Evolutionary conservation across 805 yeast species (phyloP).

Genomic region (Yamadazyma phyllophila): DNA sequence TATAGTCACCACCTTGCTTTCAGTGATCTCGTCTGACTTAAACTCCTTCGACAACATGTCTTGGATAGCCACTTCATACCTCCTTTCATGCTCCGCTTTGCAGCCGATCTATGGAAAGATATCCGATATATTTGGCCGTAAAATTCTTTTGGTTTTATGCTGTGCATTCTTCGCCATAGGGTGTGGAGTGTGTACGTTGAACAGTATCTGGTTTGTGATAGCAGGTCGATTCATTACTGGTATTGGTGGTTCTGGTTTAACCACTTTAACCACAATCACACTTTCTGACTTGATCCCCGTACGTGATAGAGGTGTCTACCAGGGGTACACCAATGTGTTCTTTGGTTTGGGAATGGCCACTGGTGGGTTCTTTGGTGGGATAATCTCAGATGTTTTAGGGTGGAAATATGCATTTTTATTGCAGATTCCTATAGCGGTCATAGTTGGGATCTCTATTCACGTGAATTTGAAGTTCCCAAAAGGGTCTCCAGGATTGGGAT

Average conservation of each 20-base stretch:
- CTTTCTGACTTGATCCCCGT: slow-evolving; percentile 75
- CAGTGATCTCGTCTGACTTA: slow-evolving; percentile 67
- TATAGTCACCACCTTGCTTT: slow-evolving; percentile 61
- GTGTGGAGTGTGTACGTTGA: slow-evolving; percentile 53
- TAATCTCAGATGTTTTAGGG: slow-evolving; percentile 53
- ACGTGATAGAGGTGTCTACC: slow-evolving; percentile 75
- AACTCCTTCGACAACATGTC: slow-evolving; percentile 60
- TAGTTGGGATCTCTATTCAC: slow-evolving; percentile 38
- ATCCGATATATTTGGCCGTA: slow-evolving; percentile 74
- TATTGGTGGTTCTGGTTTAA: slow-evolving; percentile 85
- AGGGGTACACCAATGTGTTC: slow-evolving; percentile 77
- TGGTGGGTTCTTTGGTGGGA: slow-evolving; percentile 50
- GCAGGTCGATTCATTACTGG: slow-evolving; percentile 74
- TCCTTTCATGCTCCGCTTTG: slow-evolving; percentile 66
- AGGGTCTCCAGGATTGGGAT: slow-evolving; percentile 57
- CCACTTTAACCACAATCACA: slow-evolving; percentile 70
- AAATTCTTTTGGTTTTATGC: slow-evolving; percentile 49
- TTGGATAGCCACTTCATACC: slow-evolving; percentile 72
- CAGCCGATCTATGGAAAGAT: slow-evolving; percentile 73
- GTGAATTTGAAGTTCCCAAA: slow-evolving; percentile 46
- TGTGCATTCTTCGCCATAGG: slow-evolving; percentile 54
- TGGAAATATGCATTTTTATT: slow-evolving; percentile 46
- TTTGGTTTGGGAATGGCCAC: slow-evolving; percentile 68
- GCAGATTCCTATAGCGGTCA: slow-evolving; percentile 43
- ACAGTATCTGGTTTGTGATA: slow-evolving; percentile 46